Base-by-base conservation (phyloP, 2,329 filamentous ascomycete species). In the Aspergillus floridensis region DNA sequence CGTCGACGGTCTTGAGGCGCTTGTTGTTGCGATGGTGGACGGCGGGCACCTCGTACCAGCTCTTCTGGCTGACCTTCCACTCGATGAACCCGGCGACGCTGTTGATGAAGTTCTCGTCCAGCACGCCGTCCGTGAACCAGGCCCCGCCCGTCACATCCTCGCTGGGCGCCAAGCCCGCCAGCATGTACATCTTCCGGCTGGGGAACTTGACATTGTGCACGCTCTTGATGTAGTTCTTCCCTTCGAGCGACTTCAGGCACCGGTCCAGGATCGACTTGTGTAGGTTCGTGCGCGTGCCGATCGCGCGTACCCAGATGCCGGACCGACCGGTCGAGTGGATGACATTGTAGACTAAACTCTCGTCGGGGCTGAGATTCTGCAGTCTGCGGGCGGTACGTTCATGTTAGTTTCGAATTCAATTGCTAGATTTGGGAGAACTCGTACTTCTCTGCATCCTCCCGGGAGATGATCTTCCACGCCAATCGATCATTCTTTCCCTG, bases 141-240 rank as follows among this genome's bases (percentile, higher is more conserved):
- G 92, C 90, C 1, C 95, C 95, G 51, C 95, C 95, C 0, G 92
- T 96, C 50, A 96, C 91, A 62, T 95, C 90, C 63, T 97, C 93
- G 56, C 89, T 91, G 0, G 95, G 93, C 11, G 87, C 86, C 61
- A 99, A 84, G 63, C 88, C 88, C 56, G 88, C 86, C 70, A 96
- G 88, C 83, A 99, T 96, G 82, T 95, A 99, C 84, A 96, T 96
- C 78, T 96, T 96, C 73, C 95, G 90, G 66, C 88, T 90, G 29
- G 92, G 91, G 71, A 90, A 88, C 78, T 96, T 92, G 76, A 96
- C 92, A 75, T 89, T 95, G 78, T 93, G 95, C 78, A 98, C 92
- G 59, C 88, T 87, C 70, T 90, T 90, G 74, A 99, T 92, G 72
- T 96, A 87, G 38, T 87, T 86, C 73, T 92, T 93, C 44, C 83